Base-by-base conservation (phyloP, 129 eudicot genomes). In the Pittosporum tobira region DNA sequence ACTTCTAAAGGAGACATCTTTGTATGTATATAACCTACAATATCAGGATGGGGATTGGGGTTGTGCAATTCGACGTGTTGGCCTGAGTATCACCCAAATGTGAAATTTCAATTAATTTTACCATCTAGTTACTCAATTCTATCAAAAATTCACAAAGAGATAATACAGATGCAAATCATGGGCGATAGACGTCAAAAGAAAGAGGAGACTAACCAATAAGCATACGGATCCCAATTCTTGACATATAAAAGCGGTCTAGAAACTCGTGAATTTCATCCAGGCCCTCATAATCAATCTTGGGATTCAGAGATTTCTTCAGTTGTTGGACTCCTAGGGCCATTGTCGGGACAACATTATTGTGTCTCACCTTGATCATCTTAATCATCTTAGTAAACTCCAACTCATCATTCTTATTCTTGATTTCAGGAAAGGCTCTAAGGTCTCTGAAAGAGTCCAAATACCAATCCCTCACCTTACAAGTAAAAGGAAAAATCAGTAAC, bases 141-240 rank as follows among this genome's bases (percentile, higher is more conserved):
- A 29, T 22, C 11, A 25, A 60, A 24, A 37, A 7, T 30, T 31
- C 14, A 6, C 44, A 58, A 34, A 43, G 29, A 5, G 6, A 45
- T 21, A 55, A 45, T 22, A 19, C 12, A 20, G 49, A 22, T 7
- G 38, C 13, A 38, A 36, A n/a, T 8, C 15, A 38, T 21, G 21
- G 21, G 22, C 4, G 9, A 45, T 7, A 45, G 1, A 3, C 26
- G 16, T 23, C 63, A 1, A 23, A 52, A 31, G 61, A 59, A 51
- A 24, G 23, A 64, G 27, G 46, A 59, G 21, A 47, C 87, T 75
- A 69, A 91, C 98, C 99, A 54, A 91, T 86, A 43, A 91, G 94
- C 99, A 91, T 91, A 24, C 99, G 81, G 18, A 91, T 91, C 14
- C 99, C 99, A 54, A 91, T 91, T 73, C 99, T 86, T 43, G 99